These are phyloP conservation scores for Pachysolen tannophilus DNA, from an alignment of 805 yeast genomes.

Conservation along the genomic window DNA sequence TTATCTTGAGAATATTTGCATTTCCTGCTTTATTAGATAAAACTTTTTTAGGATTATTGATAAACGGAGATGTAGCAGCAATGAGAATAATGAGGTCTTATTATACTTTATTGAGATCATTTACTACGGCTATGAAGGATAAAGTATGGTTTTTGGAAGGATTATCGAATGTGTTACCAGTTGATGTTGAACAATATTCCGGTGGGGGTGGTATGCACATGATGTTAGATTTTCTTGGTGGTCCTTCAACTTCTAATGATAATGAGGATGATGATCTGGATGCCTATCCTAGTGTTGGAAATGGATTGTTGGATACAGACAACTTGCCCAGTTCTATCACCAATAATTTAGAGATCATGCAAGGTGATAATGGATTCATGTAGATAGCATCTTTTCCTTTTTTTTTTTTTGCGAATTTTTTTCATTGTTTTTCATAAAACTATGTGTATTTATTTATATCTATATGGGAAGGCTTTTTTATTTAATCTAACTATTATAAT, in stretches of 20 bases:
- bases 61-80: conserved; percentile 80
- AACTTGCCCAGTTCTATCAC: conserved; percentile 50
- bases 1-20: conserved; percentile 79
- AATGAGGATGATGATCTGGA: conserved; percentile 28
- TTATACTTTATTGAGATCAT: conserved; percentile 71
- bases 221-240: conserved; percentile 85
- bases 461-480: not conserved
- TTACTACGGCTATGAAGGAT: conserved; percentile 81
- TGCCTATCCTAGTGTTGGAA: conserved; percentile 29
- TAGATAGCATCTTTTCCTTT: conserved; percentile 7
- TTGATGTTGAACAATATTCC: conserved; percentile 82
- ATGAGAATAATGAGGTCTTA: conserved; percentile 88
- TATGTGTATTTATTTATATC: not conserved
- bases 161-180: conserved; percentile 80
- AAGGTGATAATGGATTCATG: conserved; percentile 35
- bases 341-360: conserved; percentile 42
- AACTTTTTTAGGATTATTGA: conserved; percentile 64
- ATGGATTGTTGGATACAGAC: conserved; percentile 43
- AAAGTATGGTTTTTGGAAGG: conserved; percentile 94
- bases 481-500: not conserved
- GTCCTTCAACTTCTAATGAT: conserved; percentile 33
- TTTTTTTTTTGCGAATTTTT: conserved; percentile 20
- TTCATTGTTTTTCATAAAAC: conserved; percentile 18
- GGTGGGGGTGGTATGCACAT: conserved; percentile 91
- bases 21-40: conserved; percentile 89